Conservation (phyloP, 2,329 filamentous ascomycete genomes). For the Diaporthe helianthi region DNA sequence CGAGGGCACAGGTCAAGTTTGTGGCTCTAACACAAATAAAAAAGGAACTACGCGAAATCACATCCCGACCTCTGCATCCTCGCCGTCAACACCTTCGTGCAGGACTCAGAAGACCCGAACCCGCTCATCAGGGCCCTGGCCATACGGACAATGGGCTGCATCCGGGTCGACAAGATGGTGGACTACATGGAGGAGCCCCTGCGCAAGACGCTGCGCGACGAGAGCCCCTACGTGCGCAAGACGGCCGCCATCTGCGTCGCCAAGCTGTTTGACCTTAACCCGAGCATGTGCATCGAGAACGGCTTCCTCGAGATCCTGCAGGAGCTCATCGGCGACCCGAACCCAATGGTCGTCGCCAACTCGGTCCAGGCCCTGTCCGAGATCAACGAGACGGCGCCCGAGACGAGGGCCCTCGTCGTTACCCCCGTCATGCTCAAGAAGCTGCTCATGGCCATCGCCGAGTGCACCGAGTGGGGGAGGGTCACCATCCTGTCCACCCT, state of each 20-base stretch:
- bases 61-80: conserved; percentile 98
- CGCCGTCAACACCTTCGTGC: conserved; percentile 98
- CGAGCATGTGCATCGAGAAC: conserved; percentile 91
- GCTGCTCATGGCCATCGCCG: conserved; percentile 93
- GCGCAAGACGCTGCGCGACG: conserved; percentile 93
- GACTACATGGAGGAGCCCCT: conserved; percentile 99
- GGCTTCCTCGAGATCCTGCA: conserved; percentile 93
- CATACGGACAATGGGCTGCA: conserved; percentile 98
- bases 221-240: conserved; percentile 98
- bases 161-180: conserved; percentile 98
- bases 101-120: conserved; percentile 98
- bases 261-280: conserved; percentile 96
- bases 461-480: conserved; percentile 98
- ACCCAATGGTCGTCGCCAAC: conserved; percentile 99
- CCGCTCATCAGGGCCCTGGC: conserved; percentile 93
- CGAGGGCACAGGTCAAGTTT: conserved; percentile 9
- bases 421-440: conserved; percentile 89
- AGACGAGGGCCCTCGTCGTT: conserved; percentile 85
- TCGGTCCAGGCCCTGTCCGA: conserved; percentile 93
- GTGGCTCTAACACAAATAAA: conserved; percentile 36
- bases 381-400: conserved; percentile 87
- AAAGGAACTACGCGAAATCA: conserved; percentile 98
- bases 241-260: conserved; percentile 97
- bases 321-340: conserved; percentile 95
- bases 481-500: conserved; percentile 92